Conservation (phyloP, 345 rosid species). For the Rhodamnia argentea region DNA sequence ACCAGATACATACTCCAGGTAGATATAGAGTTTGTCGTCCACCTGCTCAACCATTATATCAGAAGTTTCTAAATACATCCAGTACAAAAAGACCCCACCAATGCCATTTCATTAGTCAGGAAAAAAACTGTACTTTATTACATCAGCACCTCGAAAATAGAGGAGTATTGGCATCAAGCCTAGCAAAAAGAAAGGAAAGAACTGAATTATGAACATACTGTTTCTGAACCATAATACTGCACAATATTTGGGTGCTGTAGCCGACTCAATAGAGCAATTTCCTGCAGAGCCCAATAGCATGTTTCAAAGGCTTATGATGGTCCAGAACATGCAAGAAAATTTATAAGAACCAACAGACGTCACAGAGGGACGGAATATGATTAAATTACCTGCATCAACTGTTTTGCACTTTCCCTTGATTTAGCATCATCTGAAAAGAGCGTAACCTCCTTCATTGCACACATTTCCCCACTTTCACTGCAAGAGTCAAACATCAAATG, state of each 20-base stretch:
- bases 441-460: constrained; percentile 59
- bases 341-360: background rate
- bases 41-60: constrained; percentile 24
- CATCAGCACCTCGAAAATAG: background rate
- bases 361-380: background rate
- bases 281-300: constrained; percentile 23
- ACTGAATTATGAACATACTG: constrained; percentile 19
- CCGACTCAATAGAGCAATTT: constrained; percentile 55
- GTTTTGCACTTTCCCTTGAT: constrained; percentile 58
- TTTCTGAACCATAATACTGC: constrained; percentile 68
- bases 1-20: constrained; percentile 73
- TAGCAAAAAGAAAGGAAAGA: background rate
- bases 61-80: background rate
- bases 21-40: constrained; percentile 55
- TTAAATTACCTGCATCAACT: constrained; percentile 42
- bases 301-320: background rate
- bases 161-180: background rate
- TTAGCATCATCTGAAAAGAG: constrained; percentile 55
- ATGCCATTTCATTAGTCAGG: background rate
- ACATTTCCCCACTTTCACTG: constrained; percentile 61
- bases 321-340: background rate
- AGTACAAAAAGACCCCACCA: background rate
- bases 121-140: background rate
- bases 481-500: background rate
- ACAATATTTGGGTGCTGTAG: constrained; percentile 66